Evolutionary conservation across 2,329 filamentous ascomycete genomes (phyloP).

Genomic region (Fusarium torulosum): DNA sequence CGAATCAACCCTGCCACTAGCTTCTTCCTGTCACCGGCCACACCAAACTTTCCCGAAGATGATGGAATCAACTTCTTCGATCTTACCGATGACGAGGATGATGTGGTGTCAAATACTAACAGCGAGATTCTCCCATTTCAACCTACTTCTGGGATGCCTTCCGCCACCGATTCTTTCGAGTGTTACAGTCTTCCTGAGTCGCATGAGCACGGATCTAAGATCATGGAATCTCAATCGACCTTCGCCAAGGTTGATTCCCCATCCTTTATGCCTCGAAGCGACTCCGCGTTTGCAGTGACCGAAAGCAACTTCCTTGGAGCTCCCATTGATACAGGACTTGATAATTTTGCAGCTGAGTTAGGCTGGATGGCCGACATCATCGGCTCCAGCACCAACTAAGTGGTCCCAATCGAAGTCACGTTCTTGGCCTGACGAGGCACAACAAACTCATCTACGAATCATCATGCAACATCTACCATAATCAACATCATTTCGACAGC

Average conservation of each 20-base stretch:
- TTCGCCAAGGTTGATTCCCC: constrained; percentile 44
- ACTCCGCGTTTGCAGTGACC: constrained; percentile 36
- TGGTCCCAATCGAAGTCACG: neutral
- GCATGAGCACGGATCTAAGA: constrained; percentile 41
- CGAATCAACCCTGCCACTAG: constrained; percentile 49
- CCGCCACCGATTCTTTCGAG: constrained; percentile 45
- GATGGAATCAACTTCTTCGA: constrained; percentile 63
- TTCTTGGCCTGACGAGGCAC: constrained; percentile 20
- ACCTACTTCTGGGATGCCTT: constrained; percentile 30
- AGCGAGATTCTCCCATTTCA: constrained; percentile 53
- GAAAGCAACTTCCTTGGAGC: constrained; percentile 50
- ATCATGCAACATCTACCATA: constrained; percentile 10
- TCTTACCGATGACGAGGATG: constrained; percentile 59
- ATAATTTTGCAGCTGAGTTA: constrained; percentile 61
- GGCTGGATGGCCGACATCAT: constrained; percentile 66
- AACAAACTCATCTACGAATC: constrained; percentile 4
- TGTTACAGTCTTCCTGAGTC: constrained; percentile 63
- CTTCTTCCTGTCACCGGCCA: constrained; percentile 52
- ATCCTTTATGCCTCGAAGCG: constrained; percentile 44
- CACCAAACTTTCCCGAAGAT: constrained; percentile 56
- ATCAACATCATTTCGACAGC: constrained; percentile 36
- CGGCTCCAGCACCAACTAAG: constrained; percentile 49
- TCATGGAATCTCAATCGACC: constrained; percentile 30
- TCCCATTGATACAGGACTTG: constrained; percentile 55
- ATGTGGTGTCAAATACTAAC: constrained; percentile 54